Conservation (phyloP, 331 rosid species). For the Spiraea crenata region DNA sequence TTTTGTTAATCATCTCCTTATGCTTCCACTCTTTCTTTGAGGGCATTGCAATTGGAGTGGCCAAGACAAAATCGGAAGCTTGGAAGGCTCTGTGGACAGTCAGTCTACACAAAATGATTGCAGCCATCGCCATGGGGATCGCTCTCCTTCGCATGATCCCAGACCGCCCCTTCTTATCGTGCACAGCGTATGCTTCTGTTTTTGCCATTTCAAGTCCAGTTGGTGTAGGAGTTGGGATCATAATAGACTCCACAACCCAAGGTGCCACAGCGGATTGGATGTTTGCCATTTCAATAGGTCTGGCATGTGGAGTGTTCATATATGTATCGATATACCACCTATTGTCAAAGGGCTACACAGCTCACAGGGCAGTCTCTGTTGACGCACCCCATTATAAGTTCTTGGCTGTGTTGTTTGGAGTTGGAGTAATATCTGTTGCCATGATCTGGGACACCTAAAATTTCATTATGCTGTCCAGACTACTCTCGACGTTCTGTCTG, state of each 20-base stretch:
- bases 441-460: slow-evolving; percentile 70
- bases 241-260: slow-evolving; percentile 64
- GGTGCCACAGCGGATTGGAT: slow-evolving; percentile 74
- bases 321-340: slow-evolving; percentile 74
- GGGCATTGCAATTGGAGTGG: slow-evolving; percentile 73
- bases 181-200: slow-evolving; percentile 58
- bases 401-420: slow-evolving; percentile 59
- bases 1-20: slow-evolving; percentile 59
- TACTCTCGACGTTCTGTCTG: too few relatives aligned
- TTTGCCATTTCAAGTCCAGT: slow-evolving; percentile 83
- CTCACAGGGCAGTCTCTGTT: slow-evolving; percentile 37
- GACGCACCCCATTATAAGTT: slow-evolving; percentile 52
- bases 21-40: slow-evolving; percentile 81
- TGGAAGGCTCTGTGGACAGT: slow-evolving; percentile 92
- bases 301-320: slow-evolving; percentile 85
- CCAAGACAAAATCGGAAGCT: slow-evolving; percentile 60
- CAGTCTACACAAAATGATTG: slow-evolving; percentile 73
- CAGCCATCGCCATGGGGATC: slow-evolving; percentile 85
- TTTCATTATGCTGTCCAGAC: too few relatives aligned
- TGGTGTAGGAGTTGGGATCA: slow-evolving; percentile 71
- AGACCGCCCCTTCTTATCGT: slow-evolving; percentile 50
- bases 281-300: slow-evolving; percentile 67
- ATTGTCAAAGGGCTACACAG: slow-evolving; percentile 52
- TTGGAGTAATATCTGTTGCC: slow-evolving; percentile 70
- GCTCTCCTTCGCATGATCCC: slow-evolving; percentile 80